Evolutionary conservation across 169 alveolate genomes (phyloP).

Genomic region (Plasmodium vivax): DNA sequence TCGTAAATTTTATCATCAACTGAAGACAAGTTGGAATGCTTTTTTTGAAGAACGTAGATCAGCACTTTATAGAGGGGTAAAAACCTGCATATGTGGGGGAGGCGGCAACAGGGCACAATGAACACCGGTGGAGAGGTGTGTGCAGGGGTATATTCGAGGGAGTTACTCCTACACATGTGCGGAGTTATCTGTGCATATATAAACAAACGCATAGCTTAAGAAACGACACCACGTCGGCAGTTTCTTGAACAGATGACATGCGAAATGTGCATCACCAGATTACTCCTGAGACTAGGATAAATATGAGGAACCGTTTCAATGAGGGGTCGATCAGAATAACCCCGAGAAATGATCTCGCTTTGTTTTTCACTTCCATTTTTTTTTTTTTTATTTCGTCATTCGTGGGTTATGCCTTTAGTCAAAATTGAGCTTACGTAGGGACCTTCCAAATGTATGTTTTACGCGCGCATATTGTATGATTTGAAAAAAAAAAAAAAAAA

Average conservation of each 20-base stretch:
- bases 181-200: background rate
- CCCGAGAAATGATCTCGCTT: constrained; percentile 28
- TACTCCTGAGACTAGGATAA: constrained; percentile 9
- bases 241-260: background rate
- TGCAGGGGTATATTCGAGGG: background rate
- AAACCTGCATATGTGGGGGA: constrained; percentile 22
- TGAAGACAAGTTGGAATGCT: background rate
- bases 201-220: background rate
- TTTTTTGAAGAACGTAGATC: background rate
- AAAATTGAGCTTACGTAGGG: background rate
- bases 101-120: background rate
- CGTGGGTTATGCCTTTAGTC: background rate
- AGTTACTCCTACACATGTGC: background rate
- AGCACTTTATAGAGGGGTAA: constrained; percentile 50
- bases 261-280: constrained; percentile 32
- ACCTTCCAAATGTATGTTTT: background rate
- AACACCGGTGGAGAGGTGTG: background rate
- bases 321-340: constrained; percentile 59
- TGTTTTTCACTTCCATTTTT: constrained; percentile 54
- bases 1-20: constrained; percentile 21
- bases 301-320: constrained; percentile 14
- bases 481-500: no score
- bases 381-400: background rate
- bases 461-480: background rate
- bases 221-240: background rate